Evolutionary conservation across 1,284 basidiomycete species (phyloP).

Genomic region (Cryptococcus sp.): DNA sequence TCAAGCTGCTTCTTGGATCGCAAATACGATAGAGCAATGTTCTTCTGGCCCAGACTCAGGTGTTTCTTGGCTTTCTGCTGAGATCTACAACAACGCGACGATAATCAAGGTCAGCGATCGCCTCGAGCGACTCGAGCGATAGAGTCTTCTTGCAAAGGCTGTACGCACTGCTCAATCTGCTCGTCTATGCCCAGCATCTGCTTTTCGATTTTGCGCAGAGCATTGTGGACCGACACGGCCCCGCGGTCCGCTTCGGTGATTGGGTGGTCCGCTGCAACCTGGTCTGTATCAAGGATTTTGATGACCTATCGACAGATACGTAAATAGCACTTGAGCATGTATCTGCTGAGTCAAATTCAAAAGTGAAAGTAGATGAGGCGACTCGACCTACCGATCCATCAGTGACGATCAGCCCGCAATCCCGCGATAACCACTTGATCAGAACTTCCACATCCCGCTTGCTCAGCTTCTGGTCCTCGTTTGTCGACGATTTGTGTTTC

Average conservation of each 20-base stretch:
- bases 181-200: conserved; percentile 57
- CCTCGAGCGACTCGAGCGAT: background rate
- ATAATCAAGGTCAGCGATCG: background rate
- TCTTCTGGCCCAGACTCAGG: conserved; percentile 68
- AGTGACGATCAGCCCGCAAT: conserved; percentile 64
- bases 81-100: conserved; percentile 59
- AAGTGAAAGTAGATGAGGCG: background rate
- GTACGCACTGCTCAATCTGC: conserved; percentile 64
- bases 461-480: conserved; percentile 20
- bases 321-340: background rate
- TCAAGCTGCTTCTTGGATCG: conserved; percentile 77
- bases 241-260: conserved; percentile 51
- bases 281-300: conserved; percentile 64
- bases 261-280: conserved; percentile 39
- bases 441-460: conserved; percentile 64
- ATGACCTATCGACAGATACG: conserved; percentile 60
- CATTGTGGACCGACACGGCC: conserved; percentile 39
- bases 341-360: too few relatives aligned
- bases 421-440: conserved; percentile 75
- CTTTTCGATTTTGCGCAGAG: conserved; percentile 46
- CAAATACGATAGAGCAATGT: conserved; percentile 71
- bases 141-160: background rate
- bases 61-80: conserved; percentile 66
- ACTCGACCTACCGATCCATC: conserved; percentile 63
- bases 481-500: conserved; percentile 6